Evolutionary conservation across 148 eudicot species (phyloP), one percentile per base, ranked within the genome.

Genomic region (Silene conica): DNA sequence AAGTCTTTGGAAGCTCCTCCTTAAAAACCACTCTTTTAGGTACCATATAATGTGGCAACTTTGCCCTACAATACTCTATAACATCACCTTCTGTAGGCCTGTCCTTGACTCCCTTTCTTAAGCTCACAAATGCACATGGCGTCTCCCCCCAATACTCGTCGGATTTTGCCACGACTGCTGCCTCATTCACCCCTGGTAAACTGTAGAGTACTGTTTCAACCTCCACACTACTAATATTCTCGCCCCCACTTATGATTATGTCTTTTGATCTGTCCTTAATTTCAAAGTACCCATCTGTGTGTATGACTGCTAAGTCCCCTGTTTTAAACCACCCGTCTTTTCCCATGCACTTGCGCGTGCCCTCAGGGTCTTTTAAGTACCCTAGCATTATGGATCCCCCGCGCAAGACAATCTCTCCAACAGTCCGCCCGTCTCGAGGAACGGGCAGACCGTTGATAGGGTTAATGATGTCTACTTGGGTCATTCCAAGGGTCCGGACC

Each of bases 241-340:
- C 82, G 0, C 78, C 82, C 8, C 82, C 82, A 26, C 82, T 79
- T 52, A 79, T 79, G 2, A 79, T 89, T 6, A 89, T 75, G 50
- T 89, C 91, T 77, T 89, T 89, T 0, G 88, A 86, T 9, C 96
- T 20, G 59, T 90, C 92, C 46, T 86, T 88, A 9, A 90, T 86
- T 64, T 90, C 96, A 31, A 90, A 21, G 72, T 90, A 90, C n/a
- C 92, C 96, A 46, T 88, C 92, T 0, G 77, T 63, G 59, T 88
- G 89, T 74, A 90, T 83, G 48, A 90, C 96, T 3, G 86, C 96
- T 0, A 88, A 81, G 31, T 90, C 92, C 2, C 96, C 96, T 2
- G 82, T 79, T 10, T 73, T 74, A 63, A 79, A 74, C 82, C 82
- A 79, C 13, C 82, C 82, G 26, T 88, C 78, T 58, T 66, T 55